A percentile compares a stretch with the other conserved stretches of the same genome.
Evolutionary conservation across 768 basidiomycete species (phyloP).

Genomic region (Leccinum imitatum): DNA sequence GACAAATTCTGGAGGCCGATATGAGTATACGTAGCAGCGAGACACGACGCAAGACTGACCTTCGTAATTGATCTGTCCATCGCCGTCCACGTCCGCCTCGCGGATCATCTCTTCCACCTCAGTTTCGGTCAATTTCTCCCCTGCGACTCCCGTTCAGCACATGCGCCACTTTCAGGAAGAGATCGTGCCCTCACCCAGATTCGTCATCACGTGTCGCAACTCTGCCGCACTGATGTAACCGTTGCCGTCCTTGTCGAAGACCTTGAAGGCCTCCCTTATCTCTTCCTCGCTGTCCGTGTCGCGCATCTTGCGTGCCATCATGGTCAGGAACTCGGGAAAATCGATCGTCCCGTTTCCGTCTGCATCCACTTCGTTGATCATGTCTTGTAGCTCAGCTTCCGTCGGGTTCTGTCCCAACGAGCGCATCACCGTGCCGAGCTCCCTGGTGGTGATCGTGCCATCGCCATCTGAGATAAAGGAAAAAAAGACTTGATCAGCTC

Average conservation of each 20-base stretch:
- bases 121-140: conserved; percentile 81
- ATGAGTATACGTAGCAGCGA: background rate
- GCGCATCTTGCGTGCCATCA: conserved; percentile 88
- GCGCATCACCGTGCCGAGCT: conserved; percentile 93
- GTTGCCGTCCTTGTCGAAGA: conserved; percentile 95
- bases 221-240: conserved; percentile 87
- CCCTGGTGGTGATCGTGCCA: conserved; percentile 88
- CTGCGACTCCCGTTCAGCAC: conserved; percentile 35
- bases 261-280: conserved; percentile 95
- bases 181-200: conserved; percentile 56
- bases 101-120: conserved; percentile 98
- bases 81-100: conserved; percentile 92
- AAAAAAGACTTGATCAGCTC: background rate
- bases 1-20: conserved; percentile 60
- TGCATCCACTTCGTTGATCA: conserved; percentile 94
- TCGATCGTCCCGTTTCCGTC: conserved; percentile 90
- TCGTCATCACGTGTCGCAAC: conserved; percentile 89
- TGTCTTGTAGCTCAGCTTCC: conserved; percentile 87
- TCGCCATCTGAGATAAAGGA: conserved; percentile 63
- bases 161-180: background rate
- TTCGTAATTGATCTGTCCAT: conserved; percentile 90
- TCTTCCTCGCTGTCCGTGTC: conserved; percentile 93
- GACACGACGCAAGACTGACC: conserved; percentile 42
- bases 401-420: conserved; percentile 92
- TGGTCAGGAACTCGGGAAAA: conserved; percentile 78